phyloP scores from a whole-genome alignment of 2,329 filamentous ascomycete species.

The Fusarium graminum region DNA sequence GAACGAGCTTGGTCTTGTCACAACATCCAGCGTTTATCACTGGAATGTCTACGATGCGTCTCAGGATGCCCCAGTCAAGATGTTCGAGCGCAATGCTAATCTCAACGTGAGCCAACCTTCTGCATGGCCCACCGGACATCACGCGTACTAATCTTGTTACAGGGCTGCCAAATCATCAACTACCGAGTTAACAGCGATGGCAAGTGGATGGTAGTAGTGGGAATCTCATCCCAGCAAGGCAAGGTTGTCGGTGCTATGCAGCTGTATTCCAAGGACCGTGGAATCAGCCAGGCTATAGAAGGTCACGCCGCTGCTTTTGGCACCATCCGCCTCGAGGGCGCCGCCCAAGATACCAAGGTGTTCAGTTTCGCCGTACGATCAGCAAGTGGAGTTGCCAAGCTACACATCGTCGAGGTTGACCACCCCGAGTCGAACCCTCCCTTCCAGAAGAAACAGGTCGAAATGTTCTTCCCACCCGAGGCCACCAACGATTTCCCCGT shows the following conservation, averaged over 20 bases:
- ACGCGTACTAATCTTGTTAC: conserved; percentile 39
- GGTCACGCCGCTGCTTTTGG: conserved; percentile 97
- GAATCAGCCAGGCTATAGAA: conserved; percentile 98
- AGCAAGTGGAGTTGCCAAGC: conserved; percentile 84
- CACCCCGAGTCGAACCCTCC: conserved; percentile 88
- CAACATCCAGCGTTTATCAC: conserved; percentile 91
- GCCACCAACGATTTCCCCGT: conserved; percentile 98
- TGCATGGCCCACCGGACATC: neutral
- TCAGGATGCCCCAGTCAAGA: conserved; percentile 84
- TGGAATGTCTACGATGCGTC: conserved; percentile 95
- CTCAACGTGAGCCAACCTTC: conserved; percentile 73
- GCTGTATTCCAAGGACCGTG: conserved; percentile 94
- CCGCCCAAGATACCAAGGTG: conserved; percentile 89
- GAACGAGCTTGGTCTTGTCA: conserved; percentile 87
- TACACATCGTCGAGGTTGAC: conserved; percentile 98
- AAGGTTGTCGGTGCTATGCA: conserved; percentile 97
- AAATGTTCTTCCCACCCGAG: conserved; percentile 97
- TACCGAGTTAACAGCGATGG: conserved; percentile 95
- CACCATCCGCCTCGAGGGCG: conserved; percentile 87
- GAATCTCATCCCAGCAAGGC: conserved; percentile 92
- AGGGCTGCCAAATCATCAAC: conserved; percentile 99
- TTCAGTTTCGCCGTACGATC: conserved; percentile 97
- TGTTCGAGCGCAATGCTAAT: conserved; percentile 95
- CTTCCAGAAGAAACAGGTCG: conserved; percentile 95
- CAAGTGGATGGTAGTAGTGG: conserved; percentile 98